Base-by-base conservation (phyloP, 768 basidiomycete genomes). In the Candolleomyces aberdarensis region DNA sequence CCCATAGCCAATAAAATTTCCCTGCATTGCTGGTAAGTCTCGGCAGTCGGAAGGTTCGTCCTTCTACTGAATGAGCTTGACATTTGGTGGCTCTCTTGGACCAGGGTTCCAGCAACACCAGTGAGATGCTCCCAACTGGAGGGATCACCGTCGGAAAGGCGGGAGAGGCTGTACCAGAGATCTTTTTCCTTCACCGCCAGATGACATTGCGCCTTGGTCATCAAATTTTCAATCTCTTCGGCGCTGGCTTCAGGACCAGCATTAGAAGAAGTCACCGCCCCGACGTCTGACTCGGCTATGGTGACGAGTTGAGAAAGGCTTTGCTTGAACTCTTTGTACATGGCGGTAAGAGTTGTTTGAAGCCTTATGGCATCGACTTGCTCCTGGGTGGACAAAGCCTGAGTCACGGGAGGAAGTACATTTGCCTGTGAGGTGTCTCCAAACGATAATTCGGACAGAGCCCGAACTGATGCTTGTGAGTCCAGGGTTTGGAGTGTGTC, bases 1-100 rank as follows among this genome's bases (percentile, higher is more conserved):
- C 94, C 94, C 89, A 96, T 90, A 0, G 89, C 87, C 22, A 71
- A 66, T 8, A 96, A 66, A 22, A 96, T 83, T 56, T 84, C 82
- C 68, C 81, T 86, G 63, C 85, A 83, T 68, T 95, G 87, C 0
- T 78, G 74, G 66, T 93, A 95, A 3, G 89, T 92, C 31, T 78
- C 74, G 11, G 73, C 54, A 0, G 86, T 86, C 0, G 94, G 92
- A 4, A 83, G 71, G 61, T 82, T 81, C 57, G 75, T 83, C 9
- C 89, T 81, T 31, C 87, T 80, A 55, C 81, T 71, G 64, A 89
- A 94, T 5, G 89, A 92, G 47, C 81, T 77, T 11, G 81, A 84
- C 68, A 94, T 81, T 17, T 74, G 57, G 40, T 73, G 72, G 64
- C 90, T 92, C 62, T 80, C 81, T 32, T 80, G 69, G 6, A 79